Percentiles rank a stretch among this genome's conserved stretches.
These are phyloP conservation scores for Closterium sp. DNA, from an alignment of 139 green algal species.

Conservation along the genomic window DNA sequence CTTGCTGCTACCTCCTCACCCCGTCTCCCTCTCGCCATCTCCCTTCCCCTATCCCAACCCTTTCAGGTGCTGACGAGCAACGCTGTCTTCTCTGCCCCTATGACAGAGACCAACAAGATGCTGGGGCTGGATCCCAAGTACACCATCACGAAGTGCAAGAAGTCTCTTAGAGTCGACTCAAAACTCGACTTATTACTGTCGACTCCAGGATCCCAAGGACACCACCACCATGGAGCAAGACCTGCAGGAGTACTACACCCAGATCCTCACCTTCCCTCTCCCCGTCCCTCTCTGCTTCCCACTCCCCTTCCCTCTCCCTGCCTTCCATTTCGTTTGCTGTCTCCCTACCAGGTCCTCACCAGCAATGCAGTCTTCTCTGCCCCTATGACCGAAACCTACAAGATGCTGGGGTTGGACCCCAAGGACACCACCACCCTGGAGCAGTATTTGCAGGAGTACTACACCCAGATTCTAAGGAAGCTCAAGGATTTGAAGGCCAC, in stretches of 20 bases:
- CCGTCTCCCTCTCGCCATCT: not conserved
- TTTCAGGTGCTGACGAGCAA: conserved; percentile 83
- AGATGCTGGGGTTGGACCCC: conserved; percentile 81
- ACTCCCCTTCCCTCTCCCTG: not conserved
- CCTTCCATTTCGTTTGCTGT: too few relatives aligned
- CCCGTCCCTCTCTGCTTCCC: not conserved
- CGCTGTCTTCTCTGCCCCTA: conserved; percentile 79
- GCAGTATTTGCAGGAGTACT: conserved; percentile 82
- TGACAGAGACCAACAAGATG: conserved; percentile 88
- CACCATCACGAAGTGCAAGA: too few relatives aligned
- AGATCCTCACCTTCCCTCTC: conserved; percentile 44
- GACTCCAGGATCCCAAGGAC: too few relatives aligned
- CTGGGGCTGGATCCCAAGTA: conserved; percentile 83
- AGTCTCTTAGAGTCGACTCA: too few relatives aligned
- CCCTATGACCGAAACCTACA: conserved; percentile 90
- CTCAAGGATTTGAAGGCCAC: conserved; percentile 96
- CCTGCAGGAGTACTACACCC: conserved; percentile 86
- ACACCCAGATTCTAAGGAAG: conserved; percentile 90
- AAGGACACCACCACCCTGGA: conserved; percentile 77
- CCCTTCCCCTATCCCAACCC: not conserved
- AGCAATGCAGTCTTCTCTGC: conserved; percentile 81
- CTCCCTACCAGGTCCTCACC: conserved; percentile 82
- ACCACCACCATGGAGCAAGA: conserved; percentile 74
- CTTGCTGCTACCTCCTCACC: conserved; percentile 66
- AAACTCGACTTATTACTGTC: too few relatives aligned